Evolutionary conservation across 768 basidiomycete species (phyloP).

Genomic region (Neoboletus subvelutipes): DNA sequence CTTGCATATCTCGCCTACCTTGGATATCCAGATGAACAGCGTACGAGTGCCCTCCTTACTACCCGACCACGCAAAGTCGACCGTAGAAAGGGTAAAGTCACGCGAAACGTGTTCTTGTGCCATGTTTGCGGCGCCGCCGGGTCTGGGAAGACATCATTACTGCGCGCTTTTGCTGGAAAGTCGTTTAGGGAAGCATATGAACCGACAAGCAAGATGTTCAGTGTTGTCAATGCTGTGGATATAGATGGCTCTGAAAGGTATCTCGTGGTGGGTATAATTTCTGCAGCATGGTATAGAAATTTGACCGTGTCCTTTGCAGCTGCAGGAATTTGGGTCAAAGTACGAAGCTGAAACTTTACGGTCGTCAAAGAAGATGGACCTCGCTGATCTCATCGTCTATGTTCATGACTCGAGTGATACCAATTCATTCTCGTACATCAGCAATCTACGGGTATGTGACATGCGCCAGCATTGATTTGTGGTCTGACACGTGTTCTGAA

Average conservation of each 20-base stretch:
- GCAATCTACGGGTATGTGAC: conserved; percentile 79
- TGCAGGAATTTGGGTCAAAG: conserved; percentile 96
- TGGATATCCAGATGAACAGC: conserved; percentile 78
- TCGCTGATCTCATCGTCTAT: conserved; percentile 93
- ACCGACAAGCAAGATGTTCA: conserved; percentile 87
- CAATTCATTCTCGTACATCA: conserved; percentile 98
- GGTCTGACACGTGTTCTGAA: conserved; percentile 36
- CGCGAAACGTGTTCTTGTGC: conserved; percentile 88
- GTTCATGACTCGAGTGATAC: conserved; percentile 98
- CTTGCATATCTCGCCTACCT: conserved; percentile 94
- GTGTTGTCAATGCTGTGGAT: conserved; percentile 93
- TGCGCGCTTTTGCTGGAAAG: conserved; percentile 85
- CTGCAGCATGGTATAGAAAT: conserved; percentile 35
- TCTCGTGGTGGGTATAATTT: conserved; percentile 70
- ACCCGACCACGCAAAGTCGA: conserved; percentile 84
- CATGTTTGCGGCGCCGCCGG: conserved; percentile 96
- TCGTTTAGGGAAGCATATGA: conserved; percentile 73
- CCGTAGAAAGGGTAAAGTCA: conserved; percentile 82
- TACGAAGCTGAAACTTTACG: conserved; percentile 91
- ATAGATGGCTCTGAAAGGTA: conserved; percentile 95
- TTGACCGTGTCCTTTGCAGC: conserved; percentile 41
- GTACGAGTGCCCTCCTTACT: conserved; percentile 82
- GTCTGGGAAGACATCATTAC: conserved; percentile 87
- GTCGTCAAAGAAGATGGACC: conserved; percentile 86
- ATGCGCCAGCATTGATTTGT: neutral